phyloP scores from a whole-genome alignment of 2,329 filamentous ascomycete genomes.

The Allantophomopsis cytisporea region DNA sequence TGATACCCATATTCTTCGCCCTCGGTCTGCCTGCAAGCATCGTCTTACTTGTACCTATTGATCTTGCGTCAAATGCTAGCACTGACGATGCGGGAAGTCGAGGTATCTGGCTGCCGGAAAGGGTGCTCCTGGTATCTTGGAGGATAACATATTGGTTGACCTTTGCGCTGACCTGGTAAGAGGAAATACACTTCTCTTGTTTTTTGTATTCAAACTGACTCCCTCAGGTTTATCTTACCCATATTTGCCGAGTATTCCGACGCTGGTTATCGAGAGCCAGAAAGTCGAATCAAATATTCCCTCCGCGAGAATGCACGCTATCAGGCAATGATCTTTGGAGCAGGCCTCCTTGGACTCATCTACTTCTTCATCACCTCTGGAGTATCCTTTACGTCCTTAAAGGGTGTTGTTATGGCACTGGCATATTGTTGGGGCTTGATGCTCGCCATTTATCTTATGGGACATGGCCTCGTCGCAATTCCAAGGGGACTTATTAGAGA shows the following conservation, averaged over 20 bases:
- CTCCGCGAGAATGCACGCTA: slow-evolving; percentile 80
- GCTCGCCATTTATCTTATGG: slow-evolving; percentile 93
- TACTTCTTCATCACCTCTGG: slow-evolving; percentile 77
- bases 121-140: slow-evolving; percentile 77
- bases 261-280: slow-evolving; percentile 80
- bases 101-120: slow-evolving; percentile 77
- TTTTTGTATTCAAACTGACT: slow-evolving; percentile 2
- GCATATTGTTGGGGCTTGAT: slow-evolving; percentile 90
- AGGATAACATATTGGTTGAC: slow-evolving; percentile 95
- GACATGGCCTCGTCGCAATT: slow-evolving; percentile 86
- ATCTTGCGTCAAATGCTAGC: slow-evolving; percentile 75
- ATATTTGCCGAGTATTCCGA: slow-evolving; percentile 91
- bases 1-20: slow-evolving; percentile 91
- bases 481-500: slow-evolving; percentile 70
- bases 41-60: slow-evolving; percentile 85
- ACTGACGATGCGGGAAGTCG: slow-evolving; percentile 56
- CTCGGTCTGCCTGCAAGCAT: slow-evolving; percentile 85
- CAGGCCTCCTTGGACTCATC: slow-evolving; percentile 56
- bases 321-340: slow-evolving; percentile 64
- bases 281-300: slow-evolving; percentile 70
- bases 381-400: slow-evolving; percentile 58
- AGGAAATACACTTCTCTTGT: slow-evolving; percentile 2
- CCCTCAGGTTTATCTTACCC: slow-evolving; percentile 71
- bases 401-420: slow-evolving; percentile 79
- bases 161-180: slow-evolving; percentile 83